phyloP scores from a whole-genome alignment of 805 yeast genomes.

The Komagataella kurtzmanii region DNA sequence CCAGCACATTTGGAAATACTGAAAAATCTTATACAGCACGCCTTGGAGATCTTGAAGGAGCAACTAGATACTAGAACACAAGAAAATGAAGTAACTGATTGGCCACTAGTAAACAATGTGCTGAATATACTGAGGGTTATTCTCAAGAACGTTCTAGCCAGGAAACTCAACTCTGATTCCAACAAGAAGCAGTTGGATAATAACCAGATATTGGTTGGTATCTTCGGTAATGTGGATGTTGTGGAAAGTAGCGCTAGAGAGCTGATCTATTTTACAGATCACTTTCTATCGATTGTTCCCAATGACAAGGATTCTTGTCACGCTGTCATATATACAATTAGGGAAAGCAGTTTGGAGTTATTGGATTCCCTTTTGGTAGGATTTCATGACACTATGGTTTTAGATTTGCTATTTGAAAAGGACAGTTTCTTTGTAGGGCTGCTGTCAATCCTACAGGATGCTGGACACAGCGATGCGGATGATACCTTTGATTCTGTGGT shows the following conservation, averaged over 20 bases:
- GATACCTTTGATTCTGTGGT: background rate
- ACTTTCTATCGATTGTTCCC: background rate
- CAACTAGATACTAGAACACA: background rate
- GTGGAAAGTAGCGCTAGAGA: conserved; percentile 68
- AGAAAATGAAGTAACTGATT: background rate
- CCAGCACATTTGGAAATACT: background rate
- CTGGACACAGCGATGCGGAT: background rate
- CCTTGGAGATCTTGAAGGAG: background rate
- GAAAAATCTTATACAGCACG: background rate
- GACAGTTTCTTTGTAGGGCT: background rate
- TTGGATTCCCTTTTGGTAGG: background rate
- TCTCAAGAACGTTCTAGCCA: background rate
- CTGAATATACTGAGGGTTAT: background rate
- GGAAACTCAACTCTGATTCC: background rate
- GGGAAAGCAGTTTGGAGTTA: background rate
- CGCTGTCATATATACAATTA: background rate
- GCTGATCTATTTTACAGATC: background rate
- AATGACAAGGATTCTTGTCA: background rate
- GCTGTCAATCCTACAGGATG: background rate
- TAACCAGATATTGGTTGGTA: conserved; percentile 30
- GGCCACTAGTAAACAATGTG: background rate
- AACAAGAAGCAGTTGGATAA: background rate
- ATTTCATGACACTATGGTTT: background rate
- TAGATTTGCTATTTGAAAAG: background rate
- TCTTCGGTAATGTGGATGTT: conserved; percentile 74